phyloP scores from a whole-genome alignment of 768 basidiomycete species.

The Xerocomellus chrysenteron region DNA sequence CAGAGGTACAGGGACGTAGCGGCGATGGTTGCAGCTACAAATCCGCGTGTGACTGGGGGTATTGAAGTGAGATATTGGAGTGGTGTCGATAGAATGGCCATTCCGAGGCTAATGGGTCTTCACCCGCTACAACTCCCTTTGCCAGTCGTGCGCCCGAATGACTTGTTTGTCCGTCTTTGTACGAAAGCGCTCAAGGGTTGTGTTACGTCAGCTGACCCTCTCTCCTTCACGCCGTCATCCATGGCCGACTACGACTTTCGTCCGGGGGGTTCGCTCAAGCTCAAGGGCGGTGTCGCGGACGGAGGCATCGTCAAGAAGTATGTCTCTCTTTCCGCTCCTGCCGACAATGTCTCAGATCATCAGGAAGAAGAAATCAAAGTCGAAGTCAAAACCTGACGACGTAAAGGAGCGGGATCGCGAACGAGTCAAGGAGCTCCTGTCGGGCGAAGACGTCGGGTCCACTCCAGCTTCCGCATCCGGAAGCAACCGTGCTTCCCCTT shows the following conservation, averaged over 20 bases:
- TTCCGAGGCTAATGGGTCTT: slow-evolving; percentile 30
- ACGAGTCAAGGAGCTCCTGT: slow-evolving; percentile 49
- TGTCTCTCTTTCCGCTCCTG: slow-evolving; percentile 19
- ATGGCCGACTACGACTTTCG: slow-evolving; percentile 88
- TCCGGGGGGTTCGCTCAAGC: slow-evolving; percentile 85
- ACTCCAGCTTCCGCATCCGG: slow-evolving; percentile 47
- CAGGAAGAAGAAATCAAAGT: slow-evolving; percentile 85
- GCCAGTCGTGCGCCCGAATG: not conserved
- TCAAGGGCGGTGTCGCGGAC: slow-evolving; percentile 79
- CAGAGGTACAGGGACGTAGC: slow-evolving; percentile 62
- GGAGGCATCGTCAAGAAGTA: slow-evolving; percentile 86
- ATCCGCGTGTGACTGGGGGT: slow-evolving; percentile 77
- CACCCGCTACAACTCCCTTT: not conserved
- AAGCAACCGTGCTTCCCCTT: slow-evolving; percentile 62
- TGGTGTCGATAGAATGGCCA: slow-evolving; percentile 79
- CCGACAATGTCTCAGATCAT: slow-evolving; percentile 10
- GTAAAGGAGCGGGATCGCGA: slow-evolving; percentile 43
- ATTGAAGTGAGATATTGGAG: slow-evolving; percentile 65
- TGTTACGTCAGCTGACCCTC: slow-evolving; percentile 32
- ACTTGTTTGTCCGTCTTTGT: slow-evolving; percentile 29
- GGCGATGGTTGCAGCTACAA: slow-evolving; percentile 60
- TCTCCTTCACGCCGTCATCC: slow-evolving; percentile 15
- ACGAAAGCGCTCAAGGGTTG: slow-evolving; percentile 5
- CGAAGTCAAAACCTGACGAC: slow-evolving; percentile 56
- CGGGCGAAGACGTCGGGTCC: slow-evolving; percentile 46